These are phyloP conservation scores for Bipolaris gigantea DNA, from an alignment of 2,329 filamentous ascomycete species.

Conservation along the genomic window DNA sequence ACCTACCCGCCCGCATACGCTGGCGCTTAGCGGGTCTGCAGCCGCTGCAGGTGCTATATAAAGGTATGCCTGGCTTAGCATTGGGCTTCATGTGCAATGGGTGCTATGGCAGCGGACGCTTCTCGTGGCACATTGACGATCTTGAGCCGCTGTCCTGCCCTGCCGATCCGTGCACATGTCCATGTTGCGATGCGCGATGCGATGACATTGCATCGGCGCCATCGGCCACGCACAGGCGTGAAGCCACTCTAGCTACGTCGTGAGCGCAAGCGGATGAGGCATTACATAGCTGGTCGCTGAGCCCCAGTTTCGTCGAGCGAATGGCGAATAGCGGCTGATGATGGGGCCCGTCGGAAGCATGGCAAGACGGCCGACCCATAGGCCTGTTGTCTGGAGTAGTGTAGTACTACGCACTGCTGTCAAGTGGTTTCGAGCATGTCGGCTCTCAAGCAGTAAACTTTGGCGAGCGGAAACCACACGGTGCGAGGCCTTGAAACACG, in stretches of 20 bases:
- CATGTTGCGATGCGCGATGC: not conserved
- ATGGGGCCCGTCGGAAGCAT: slow-evolving; percentile 16
- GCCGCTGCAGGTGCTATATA: slow-evolving; percentile 32
- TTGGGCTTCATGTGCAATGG: slow-evolving; percentile 11
- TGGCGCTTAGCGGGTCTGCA: slow-evolving; percentile 35
- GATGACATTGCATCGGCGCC: not conserved
- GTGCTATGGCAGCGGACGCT: slow-evolving; percentile 7
- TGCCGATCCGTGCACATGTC: not conserved
- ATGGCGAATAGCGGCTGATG: slow-evolving; percentile 14
- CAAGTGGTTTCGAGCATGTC: not conserved
- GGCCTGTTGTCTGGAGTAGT: slow-evolving; percentile 8
- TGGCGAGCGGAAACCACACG: not conserved
- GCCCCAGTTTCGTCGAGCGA: slow-evolving; percentile 10
- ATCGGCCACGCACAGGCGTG: slow-evolving; percentile 14
- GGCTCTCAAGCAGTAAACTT: not conserved
- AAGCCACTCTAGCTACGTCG: slow-evolving; percentile 16
- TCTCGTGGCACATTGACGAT: not conserved
- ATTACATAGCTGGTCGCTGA: slow-evolving; percentile 12
- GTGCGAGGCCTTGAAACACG: slow-evolving; percentile 3
- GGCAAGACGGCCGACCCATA: not conserved
- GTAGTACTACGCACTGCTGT: not conserved
- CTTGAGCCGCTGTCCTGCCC: not conserved
- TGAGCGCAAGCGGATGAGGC: slow-evolving; percentile 5
- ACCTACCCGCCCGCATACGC: slow-evolving; percentile 24
- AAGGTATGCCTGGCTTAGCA: slow-evolving; percentile 28